Base-by-base conservation (phyloP, 306 rosid species). In the Vigna reflexopilosa region DNA sequence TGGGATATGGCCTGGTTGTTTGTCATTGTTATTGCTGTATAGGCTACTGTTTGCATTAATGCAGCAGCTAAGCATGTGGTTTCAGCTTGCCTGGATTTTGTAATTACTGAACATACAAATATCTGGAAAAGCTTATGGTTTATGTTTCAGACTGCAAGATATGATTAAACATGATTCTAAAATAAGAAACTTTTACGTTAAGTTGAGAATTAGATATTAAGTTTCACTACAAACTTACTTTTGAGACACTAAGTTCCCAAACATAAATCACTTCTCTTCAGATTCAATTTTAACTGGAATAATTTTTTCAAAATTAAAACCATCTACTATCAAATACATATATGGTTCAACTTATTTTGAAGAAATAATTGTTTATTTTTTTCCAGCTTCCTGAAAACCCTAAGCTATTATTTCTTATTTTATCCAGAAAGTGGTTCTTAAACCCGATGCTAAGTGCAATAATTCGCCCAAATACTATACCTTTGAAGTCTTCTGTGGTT, bases 401-500 rank as follows among this genome's bases (percentile, higher is more conserved):
- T 62, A 62, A 17, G 20, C 6, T 1, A 7, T 32, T 15, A 32
- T 62, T 7, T 62, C 12, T 12, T 19, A 7, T 14, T 48, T 48
- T 48, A 4, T 48, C n/a, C 15, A 16, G 19, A 58, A 26, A 26
- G 38, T 12, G 20, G 47, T 32, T 4, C 14, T 19, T 34, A 15
- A 62, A 32, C 24, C 16, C 34, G 47, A 19, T 32, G 68, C 47
- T 7, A 62, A 32, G 13, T 34, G 17, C 34, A 58, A 58, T 12
- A 2, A 26, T 5, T 30, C 2, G 44, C 24, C 14, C 42, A 6
- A 22, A 28, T 20, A 32, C 24, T 67, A 22, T 45, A 66, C 30
- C 5, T 0, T 9, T 20, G 45, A 72, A 22, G 54, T 47, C 50
- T 78, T 56, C 77, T 73, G 58, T 47, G 6, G 47, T 42, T 83